Percentiles rank a stretch among this genome's conserved stretches.
These are phyloP conservation scores for Cubamyces lactineus DNA, from an alignment of 768 basidiomycete genomes.

Conservation along the genomic window DNA sequence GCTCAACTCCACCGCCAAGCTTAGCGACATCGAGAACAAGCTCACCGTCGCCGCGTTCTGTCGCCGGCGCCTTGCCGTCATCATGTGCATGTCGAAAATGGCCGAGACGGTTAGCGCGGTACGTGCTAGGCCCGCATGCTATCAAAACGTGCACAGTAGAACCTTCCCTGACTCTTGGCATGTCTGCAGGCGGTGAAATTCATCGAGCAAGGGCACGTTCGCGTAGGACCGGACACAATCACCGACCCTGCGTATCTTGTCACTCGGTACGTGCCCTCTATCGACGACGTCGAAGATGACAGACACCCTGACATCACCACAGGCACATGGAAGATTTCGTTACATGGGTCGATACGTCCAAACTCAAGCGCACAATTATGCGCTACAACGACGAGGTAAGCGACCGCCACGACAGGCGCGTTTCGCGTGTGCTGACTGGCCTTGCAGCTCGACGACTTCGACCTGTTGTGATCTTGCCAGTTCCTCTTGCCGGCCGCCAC, in stretches of 20 bases:
- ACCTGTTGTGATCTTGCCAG: conserved; percentile 57
- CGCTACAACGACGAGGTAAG: conserved; percentile 93
- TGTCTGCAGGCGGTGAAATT: conserved; percentile 83
- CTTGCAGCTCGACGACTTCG: conserved; percentile 89
- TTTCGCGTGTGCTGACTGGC: conserved; percentile 1
- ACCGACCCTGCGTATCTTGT: conserved; percentile 97
- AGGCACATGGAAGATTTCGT: conserved; percentile 99
- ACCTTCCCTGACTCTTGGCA: conserved; percentile 17
- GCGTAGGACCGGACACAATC: conserved; percentile 94
- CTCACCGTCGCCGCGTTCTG: conserved; percentile 96
- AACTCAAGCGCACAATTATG: conserved; percentile 95
- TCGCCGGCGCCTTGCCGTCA: conserved; percentile 86
- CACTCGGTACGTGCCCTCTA: conserved; percentile 59
- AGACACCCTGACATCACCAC: conserved; percentile 5
- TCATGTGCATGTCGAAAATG: conserved; percentile 94
- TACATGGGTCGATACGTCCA: conserved; percentile 98
- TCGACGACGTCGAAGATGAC: conserved; percentile 6
- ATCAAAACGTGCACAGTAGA: not conserved
- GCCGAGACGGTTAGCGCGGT: conserved; percentile 93
- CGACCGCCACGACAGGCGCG: not conserved
- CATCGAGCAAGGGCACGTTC: conserved; percentile 97
- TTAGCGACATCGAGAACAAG: conserved; percentile 92
- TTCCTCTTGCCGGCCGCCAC: not conserved
- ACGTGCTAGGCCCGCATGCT: conserved; percentile 38
- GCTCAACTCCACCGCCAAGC: conserved; percentile 81